Base-by-base conservation (phyloP, 352 stramenopile species). In the Globisporangium nagaii region DNA sequence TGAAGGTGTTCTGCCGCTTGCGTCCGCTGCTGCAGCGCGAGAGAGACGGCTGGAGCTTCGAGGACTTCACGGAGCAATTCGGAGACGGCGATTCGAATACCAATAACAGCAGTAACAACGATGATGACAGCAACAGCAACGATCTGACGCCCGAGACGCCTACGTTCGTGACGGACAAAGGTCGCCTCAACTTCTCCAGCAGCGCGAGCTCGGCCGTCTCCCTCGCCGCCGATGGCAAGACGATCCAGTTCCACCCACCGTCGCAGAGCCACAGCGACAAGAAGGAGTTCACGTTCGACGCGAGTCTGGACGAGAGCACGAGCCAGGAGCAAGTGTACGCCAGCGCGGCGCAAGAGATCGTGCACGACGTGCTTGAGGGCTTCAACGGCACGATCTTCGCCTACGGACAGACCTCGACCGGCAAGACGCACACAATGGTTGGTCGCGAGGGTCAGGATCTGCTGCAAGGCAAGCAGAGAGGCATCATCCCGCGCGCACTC, bases 151-250 rank as follows among this genome's bases (percentile, higher is more conserved):
- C 61, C 12, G 58, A 63, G 31, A 66, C 50, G 28, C n/a, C n/a
- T n/a, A 83, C 76, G 25, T 89, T 89, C 32, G 66, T 87, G 51
- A 90, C 79, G n/a, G 76, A 84, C 49, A 84, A 80, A n/a, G 68
- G 60, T 1, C 55, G 48, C 20, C 51, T 63, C 25, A 47, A 56
- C 43, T 30, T 58, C 46, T 63, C 34, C 15, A 58, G 48, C 5
- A 62, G 60, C 1, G 48, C 61, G 11, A 59, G 42, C 13, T 62
- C 63, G 15, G 58, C 51, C 6, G 42, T 82, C 27, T 60, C 58
- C 0, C 62, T 82, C 49, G 55, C 71, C 3, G 13, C 25, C 4
- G 68, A 81, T 37, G 53, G 56, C 3, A 64, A 63, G 31, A 72
- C 60, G 24, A 60, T 77, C 41, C 59, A 47, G 15, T 74, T 71